phyloP scores from a whole-genome alignment of 495 filamentous ascomycete species.

The Trichoderma virens region DNA sequence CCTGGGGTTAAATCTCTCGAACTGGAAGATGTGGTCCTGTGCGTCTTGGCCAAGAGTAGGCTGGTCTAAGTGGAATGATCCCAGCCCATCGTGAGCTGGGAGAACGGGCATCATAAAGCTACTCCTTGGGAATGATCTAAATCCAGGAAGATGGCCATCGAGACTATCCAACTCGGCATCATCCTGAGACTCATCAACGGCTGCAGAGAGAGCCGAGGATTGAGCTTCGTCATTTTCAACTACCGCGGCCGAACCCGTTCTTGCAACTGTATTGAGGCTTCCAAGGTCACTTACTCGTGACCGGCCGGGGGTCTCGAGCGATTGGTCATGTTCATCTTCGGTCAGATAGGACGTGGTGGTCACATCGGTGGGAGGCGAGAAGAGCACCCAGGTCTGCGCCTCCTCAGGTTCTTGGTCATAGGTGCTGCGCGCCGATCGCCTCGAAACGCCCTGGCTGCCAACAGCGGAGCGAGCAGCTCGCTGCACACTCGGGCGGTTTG shows the following conservation, averaged over 20 bases:
- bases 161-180: slow-evolving; percentile 84
- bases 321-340: slow-evolving; percentile 47
- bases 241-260: slow-evolving; percentile 25
- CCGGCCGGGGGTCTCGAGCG: slow-evolving; percentile 60
- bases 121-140: slow-evolving; percentile 50
- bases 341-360: slow-evolving; percentile 59
- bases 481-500: slow-evolving; percentile 53
- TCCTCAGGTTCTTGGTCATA: slow-evolving; percentile 42
- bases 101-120: slow-evolving; percentile 51
- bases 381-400: slow-evolving; percentile 89
- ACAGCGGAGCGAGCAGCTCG: slow-evolving; percentile 46
- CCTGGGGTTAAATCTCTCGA: slow-evolving; percentile 72
- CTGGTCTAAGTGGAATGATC: slow-evolving; percentile 56
- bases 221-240: slow-evolving; percentile 33
- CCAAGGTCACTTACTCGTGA: slow-evolving; percentile 81
- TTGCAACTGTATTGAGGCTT: slow-evolving; percentile 61
- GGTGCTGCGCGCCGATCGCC: background rate
- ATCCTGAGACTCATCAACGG: slow-evolving; percentile 44
- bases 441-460: background rate
- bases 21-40: slow-evolving; percentile 77
- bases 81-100: slow-evolving; percentile 86
- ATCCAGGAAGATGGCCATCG: slow-evolving; percentile 81
- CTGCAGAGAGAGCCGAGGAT: slow-evolving; percentile 33
- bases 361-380: slow-evolving; percentile 66
- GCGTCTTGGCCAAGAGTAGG: slow-evolving; percentile 35